Evolutionary conservation across 176 grass and related monocot genomes (phyloP), one percentile per base, ranked within the genome.

Genomic region (Alopecurus myosuroides): DNA sequence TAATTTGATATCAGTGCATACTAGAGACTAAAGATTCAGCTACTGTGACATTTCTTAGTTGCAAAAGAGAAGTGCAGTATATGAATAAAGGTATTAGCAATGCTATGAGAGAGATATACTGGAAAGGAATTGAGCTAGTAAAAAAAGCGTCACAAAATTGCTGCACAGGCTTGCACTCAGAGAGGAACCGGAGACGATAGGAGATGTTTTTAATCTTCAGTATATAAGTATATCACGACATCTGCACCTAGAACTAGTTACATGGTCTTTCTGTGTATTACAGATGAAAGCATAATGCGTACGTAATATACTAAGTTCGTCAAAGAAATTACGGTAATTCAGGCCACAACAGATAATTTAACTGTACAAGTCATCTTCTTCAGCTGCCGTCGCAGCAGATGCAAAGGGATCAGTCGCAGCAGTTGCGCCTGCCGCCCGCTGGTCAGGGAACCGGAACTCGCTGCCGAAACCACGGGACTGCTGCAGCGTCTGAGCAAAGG

Each of bases 301-400:
- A 28, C 20, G 35, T 56, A 49, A 6, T 8, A 62, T n/a, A 70
- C 22, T n/a, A 87, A 13, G 3, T 48, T 67, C 29, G 62, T 13
- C 1, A 31, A 60, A 25, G 25, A 23, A 64, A 66, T 45, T 23
- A 51, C 41, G 2, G 9, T 12, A 30, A 44, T 55, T 63, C n/a
- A 39, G 5, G 41, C 7, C 19, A 55, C 53, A 53, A 3, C 46
- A 31, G 36, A 5, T 28, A 31, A 35, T 53, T 64, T 82, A 95
- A 85, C 64, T 93, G 70, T 95, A 95, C 35, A 95, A 55, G 76
- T 95, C 94, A 22, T 95, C 91, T 31, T 95, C 94, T 65, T 91
- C 94, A 45, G 88, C 88, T 19, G 79, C 78, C 0, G 48, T 53
- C 2, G 64, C 86, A 49, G 89, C 70, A 5, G 90, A 56, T 39